A percentile compares a stretch with the other conserved stretches of the same genome.
phyloP scores from a whole-genome alignment of 371 early-diverging fungal genomes.

The Capillidium heterosporum region DNA sequence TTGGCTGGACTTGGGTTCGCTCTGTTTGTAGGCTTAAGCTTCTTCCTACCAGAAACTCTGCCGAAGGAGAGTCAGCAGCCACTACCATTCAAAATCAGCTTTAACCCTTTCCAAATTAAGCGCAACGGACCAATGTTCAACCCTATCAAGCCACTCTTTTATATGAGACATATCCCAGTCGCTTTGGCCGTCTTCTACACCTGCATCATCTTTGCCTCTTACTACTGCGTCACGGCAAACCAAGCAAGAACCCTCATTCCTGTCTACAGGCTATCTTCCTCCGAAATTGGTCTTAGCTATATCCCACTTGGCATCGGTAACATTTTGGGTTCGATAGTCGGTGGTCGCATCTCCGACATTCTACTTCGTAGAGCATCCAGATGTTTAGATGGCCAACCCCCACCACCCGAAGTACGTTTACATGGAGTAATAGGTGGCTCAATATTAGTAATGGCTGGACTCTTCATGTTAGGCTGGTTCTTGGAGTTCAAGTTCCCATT shows the following conservation, averaged over 20 bases:
- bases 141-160: conserved; percentile 18
- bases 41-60: conserved; percentile 52
- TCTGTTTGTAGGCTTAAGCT: conserved; percentile 11
- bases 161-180: conserved; percentile 22
- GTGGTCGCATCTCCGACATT: conserved; percentile 21
- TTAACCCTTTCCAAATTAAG: neutral
- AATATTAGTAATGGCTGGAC: conserved; percentile 14
- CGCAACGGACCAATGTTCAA: conserved; percentile 2
- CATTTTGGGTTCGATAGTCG: conserved; percentile 19
- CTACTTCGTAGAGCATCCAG: conserved; percentile 8
- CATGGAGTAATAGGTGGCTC: conserved; percentile 20
- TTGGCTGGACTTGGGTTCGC: conserved; percentile 28
- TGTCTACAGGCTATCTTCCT: conserved; percentile 16
- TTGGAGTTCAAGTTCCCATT: conserved; percentile 11
- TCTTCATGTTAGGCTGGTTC: conserved; percentile 25
- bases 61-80: conserved; percentile 6
- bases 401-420: conserved; percentile 15
- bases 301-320: conserved; percentile 25
- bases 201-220: conserved; percentile 28
- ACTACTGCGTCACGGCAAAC: conserved; percentile 22
- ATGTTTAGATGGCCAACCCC: neutral
- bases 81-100: neutral
- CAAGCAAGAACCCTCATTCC: conserved; percentile 14
- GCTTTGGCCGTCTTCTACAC: conserved; percentile 24
- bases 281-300: conserved; percentile 21